phyloP scores from a whole-genome alignment of 768 basidiomycete species.

The Mycena maculata region DNA sequence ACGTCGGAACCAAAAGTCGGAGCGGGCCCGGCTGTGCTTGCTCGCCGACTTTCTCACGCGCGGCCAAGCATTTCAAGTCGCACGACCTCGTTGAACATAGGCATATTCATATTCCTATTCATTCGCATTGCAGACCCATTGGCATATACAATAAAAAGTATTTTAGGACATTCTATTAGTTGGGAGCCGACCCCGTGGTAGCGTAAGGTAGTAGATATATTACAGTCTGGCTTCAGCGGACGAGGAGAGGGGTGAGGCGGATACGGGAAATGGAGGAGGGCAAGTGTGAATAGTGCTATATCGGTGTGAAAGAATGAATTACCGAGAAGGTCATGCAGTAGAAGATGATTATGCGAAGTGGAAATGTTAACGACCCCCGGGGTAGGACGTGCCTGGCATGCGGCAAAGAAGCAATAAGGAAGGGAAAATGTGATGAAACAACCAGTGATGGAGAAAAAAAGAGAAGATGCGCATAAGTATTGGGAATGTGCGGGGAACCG shows the following conservation, averaged over 20 bases:
- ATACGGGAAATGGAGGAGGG: constrained; percentile 21
- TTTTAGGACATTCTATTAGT: constrained; percentile 34
- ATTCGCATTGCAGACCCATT: constrained; percentile 28
- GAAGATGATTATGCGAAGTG: constrained; percentile 32
- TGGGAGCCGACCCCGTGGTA: constrained; percentile 40
- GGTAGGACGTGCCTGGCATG: constrained; percentile 32
- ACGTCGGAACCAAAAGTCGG: too few relatives aligned
- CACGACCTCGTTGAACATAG: background rate
- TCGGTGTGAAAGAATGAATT: constrained; percentile 34
- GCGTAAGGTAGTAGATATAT: constrained; percentile 48
- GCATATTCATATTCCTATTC: constrained; percentile 28
- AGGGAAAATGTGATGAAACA: constrained; percentile 24
- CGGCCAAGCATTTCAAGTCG: too few relatives aligned
- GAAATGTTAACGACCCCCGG: constrained; percentile 28
- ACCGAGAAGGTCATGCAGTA: constrained; percentile 38
- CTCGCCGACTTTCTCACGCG: too few relatives aligned
- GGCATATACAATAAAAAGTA: constrained; percentile 35
- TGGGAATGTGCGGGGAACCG: constrained; percentile 38
- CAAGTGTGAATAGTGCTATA: constrained; percentile 41
- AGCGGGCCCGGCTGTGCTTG: too few relatives aligned
- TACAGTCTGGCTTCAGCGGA: constrained; percentile 44
- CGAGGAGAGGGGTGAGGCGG: constrained; percentile 25
- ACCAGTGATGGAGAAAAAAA: constrained; percentile 22
- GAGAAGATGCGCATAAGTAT: constrained; percentile 42
- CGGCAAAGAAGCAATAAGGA: constrained; percentile 15